Base-by-base conservation (phyloP, 306 rosid species). In the Cicer yamashitae region DNA sequence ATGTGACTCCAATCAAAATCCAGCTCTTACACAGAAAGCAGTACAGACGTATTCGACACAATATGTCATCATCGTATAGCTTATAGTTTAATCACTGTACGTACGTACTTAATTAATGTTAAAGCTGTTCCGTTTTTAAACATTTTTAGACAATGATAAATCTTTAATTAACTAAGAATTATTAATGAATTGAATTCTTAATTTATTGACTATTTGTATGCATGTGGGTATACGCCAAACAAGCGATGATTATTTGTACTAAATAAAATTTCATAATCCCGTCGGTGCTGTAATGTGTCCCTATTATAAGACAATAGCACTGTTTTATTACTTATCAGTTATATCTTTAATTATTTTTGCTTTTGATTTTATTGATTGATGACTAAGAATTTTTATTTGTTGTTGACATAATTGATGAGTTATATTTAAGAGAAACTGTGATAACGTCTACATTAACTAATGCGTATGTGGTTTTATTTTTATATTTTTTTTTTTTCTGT, bases 1-100 rank as follows among this genome's bases (percentile, higher is more conserved):
- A 11, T 53, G 54, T 73, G 70, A 11, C 75, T 54, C 68, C 78
- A 46, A 79, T 65, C 83, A 54, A 37, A 79, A 56, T 79, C 70
- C 79, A 73, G 64, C 79, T 80, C 39, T 7, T 8, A 73, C 52
- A 64, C 70, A n/a, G 47, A 67, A 57, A 73, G 60, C 70, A 73
- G 25, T 66, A 63, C 60, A 30, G 74, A 38, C 47, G 51, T 51
- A 51, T 22, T 64, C 44, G 72, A 75, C 79, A 60, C 41, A 20
- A 15, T 75, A 63, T 43, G 73, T 72, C 74, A 71, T 65, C 79
- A 66, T 79, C 64, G 38, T 15, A 43, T 64, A 63, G 43, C 57
- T 43, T 71, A 51, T 79, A 63, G 44, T 54, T 72, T 79, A 17
- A 53, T 54, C 30, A 13, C 25, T 37, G 30, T 25, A 25, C 30